phyloP scores from a whole-genome alignment of 225 moss, liverwort and hornwort genomes.

The Polytrichum formosum region DNA sequence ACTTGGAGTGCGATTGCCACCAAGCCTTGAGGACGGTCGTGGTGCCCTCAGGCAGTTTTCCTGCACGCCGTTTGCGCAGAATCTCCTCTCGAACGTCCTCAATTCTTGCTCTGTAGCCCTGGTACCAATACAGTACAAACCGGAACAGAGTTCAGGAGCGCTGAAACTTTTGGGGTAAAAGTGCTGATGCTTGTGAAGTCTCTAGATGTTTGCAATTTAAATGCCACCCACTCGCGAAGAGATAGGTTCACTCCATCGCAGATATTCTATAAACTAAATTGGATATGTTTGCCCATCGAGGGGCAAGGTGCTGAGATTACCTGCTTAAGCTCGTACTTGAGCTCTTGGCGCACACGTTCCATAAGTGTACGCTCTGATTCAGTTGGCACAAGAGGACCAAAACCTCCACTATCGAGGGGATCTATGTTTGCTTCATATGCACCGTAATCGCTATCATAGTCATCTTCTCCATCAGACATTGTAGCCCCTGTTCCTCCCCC shows the following conservation, averaged over 20 bases:
- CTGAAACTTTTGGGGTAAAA: too few species aligned
- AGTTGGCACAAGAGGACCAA: conserved; percentile 53
- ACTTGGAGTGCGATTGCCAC: conserved; percentile 71
- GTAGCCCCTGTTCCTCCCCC: conserved; percentile 55
- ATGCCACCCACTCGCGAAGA: too few species aligned
- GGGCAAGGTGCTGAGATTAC: conserved; percentile 8
- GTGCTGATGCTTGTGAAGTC: too few species aligned
- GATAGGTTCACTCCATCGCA: too few species aligned
- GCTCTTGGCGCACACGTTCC: conserved; percentile 62
- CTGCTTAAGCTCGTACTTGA: conserved; percentile 60
- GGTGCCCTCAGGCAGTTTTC: conserved; percentile 80
- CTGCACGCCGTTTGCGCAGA: conserved; percentile 73
- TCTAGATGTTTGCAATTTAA: too few species aligned
- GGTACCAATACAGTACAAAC: neutral
- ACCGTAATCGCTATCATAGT: conserved; percentile 55
- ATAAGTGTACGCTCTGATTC: conserved; percentile 67
- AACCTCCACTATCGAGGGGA: conserved; percentile 44
- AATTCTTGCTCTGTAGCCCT: conserved; percentile 78
- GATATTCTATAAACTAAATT: too few species aligned
- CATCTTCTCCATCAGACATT: conserved; percentile 79
- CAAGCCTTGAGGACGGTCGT: conserved; percentile 75
- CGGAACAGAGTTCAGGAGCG: too few species aligned
- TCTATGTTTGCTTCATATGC: conserved; percentile 46
- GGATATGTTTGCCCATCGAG: neutral
- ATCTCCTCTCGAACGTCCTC: conserved; percentile 84